These are phyloP conservation scores for Choiromyces venosus DNA, from an alignment of 495 filamentous ascomycete species.

Conservation along the genomic window DNA sequence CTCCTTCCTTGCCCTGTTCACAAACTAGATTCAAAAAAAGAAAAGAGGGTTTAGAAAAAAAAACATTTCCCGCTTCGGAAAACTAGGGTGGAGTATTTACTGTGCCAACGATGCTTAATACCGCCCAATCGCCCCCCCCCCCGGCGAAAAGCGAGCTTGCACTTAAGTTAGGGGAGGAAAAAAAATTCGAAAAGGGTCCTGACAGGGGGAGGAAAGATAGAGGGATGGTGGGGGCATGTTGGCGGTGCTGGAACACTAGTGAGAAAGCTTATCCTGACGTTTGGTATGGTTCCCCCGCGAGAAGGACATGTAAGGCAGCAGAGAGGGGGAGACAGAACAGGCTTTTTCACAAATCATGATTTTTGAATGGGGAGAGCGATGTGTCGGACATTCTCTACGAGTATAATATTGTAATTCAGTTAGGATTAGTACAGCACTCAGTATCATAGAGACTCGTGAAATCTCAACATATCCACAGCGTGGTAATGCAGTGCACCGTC, in stretches of 20 bases:
- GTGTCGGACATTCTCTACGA: background rate
- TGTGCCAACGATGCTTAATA: too few species aligned
- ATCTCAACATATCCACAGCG: background rate
- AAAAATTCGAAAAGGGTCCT: too few species aligned
- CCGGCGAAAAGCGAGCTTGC: too few species aligned
- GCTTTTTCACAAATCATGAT: background rate
- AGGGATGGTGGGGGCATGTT: background rate
- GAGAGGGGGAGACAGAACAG: background rate
- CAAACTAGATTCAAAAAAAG: background rate
- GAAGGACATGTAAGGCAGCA: background rate
- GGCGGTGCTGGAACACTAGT: background rate
- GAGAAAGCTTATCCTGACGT: background rate
- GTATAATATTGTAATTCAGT: background rate
- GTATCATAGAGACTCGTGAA: background rate
- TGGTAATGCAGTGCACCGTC: background rate
- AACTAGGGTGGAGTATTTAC: too few species aligned
- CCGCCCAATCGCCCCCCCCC: too few species aligned
- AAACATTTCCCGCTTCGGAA: too few species aligned
- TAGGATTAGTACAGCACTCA: background rate
- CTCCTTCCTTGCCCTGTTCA: background rate
- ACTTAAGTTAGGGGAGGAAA: too few species aligned
- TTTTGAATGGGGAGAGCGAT: background rate
- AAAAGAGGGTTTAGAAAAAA: too few species aligned
- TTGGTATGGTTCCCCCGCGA: background rate
- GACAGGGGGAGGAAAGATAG: background rate